Evolutionary conservation across 164 flowering plant species (phyloP).

Genomic region (Buxus sempervirens): DNA sequence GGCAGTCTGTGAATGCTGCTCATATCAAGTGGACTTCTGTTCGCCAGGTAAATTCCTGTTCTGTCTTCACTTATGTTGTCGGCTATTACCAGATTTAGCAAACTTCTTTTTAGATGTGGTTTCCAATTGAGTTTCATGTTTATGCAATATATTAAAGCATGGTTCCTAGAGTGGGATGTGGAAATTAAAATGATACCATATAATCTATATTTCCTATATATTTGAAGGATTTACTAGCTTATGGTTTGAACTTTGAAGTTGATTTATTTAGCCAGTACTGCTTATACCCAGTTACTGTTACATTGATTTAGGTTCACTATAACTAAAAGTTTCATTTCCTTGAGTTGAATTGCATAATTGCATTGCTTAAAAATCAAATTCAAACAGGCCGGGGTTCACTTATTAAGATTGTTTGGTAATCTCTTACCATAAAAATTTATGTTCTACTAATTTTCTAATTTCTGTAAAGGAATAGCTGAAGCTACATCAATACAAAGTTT

Average conservation of each 20-base stretch:
- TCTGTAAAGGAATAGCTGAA: background rate
- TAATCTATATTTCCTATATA: too few species aligned
- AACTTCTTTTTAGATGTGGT: too few species aligned
- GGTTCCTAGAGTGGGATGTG: background rate
- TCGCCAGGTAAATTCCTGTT: conserved; percentile 51
- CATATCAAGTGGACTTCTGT: conserved; percentile 88
- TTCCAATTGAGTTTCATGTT: too few species aligned
- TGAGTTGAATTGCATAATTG: too few species aligned
- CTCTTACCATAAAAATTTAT: background rate
- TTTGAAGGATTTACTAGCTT: too few species aligned
- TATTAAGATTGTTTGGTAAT: background rate
- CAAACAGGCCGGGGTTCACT: background rate
- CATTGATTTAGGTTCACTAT: too few species aligned
- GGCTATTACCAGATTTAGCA: background rate
- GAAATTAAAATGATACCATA: background rate
- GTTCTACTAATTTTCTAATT: background rate
- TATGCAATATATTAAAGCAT: too few species aligned
- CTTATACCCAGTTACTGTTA: too few species aligned
- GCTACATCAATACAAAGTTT: background rate
- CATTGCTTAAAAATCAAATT: background rate
- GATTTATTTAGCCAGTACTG: too few species aligned
- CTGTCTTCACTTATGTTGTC: background rate
- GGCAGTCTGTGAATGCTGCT: conserved; percentile 59
- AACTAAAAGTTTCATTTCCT: too few species aligned
- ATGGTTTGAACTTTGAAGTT: too few species aligned